Conservation (phyloP, 164 flowering plant genomes). For the Tinospora cordifolia region DNA sequence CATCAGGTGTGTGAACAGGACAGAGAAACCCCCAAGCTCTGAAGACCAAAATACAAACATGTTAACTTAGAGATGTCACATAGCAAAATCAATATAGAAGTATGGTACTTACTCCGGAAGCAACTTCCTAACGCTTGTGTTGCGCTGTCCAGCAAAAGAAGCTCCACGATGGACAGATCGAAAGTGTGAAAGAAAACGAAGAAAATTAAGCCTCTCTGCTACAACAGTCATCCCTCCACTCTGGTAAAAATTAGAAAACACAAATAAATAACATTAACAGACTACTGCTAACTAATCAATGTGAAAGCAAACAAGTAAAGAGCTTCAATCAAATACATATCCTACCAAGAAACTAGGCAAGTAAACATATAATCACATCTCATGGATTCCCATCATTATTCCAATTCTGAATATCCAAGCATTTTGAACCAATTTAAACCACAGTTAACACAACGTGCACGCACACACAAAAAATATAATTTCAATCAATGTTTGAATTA, state of each 20-base stretch:
- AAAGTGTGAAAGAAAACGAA: slow-evolving; percentile 84
- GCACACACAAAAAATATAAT: too few species aligned
- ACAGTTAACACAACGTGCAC: too few species aligned
- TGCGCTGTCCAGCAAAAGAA: slow-evolving; percentile 83
- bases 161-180: slow-evolving; percentile 96
- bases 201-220: slow-evolving; percentile 88
- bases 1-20: slow-evolving; percentile 99
- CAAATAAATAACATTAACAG: too few species aligned
- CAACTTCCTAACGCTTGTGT: slow-evolving; percentile 88
- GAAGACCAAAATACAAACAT: slow-evolving; percentile 10
- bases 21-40: slow-evolving; percentile 98
- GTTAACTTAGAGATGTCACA: neutral
- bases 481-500: too few species aligned
- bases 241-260: slow-evolving; percentile 39
- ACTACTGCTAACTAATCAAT: neutral
- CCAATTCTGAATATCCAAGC: too few species aligned
- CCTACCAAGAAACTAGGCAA: too few species aligned
- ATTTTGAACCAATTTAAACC: too few species aligned
- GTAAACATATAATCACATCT: too few species aligned
- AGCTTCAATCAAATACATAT: neutral
- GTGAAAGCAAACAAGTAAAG: neutral
- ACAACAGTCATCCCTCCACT: slow-evolving; percentile 68
- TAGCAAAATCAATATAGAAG: slow-evolving; percentile 3
- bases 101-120: slow-evolving; percentile 84
- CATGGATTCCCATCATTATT: too few species aligned